Conservation (phyloP, 1,284 basidiomycete species). For the Apiotrichum mycotoxinovorans region DNA sequence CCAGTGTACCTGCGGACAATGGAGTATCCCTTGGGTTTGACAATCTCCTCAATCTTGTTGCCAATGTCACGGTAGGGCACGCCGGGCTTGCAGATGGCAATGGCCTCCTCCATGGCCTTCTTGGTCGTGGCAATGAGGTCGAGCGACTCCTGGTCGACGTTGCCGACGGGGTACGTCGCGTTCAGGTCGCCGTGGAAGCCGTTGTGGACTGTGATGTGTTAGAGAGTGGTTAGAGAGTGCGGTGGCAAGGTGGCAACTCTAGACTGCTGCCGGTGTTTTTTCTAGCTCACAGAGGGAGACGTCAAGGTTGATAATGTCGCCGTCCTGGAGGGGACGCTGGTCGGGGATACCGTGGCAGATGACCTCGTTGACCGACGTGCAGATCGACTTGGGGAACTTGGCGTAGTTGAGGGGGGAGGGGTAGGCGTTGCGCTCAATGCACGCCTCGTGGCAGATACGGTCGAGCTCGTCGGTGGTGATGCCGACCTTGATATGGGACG, state of each 20-base stretch:
- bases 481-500: constrained; percentile 77
- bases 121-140: constrained; percentile 78
- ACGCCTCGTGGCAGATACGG: constrained; percentile 89
- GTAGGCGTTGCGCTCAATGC: constrained; percentile 85
- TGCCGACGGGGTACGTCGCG: constrained; percentile 77
- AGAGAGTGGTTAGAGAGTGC: no score
- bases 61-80: constrained; percentile 64
- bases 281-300: constrained; percentile 53
- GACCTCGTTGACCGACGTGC: constrained; percentile 91
- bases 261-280: no score
- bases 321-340: constrained; percentile 75
- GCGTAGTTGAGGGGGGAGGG: constrained; percentile 93
- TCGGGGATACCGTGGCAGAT: constrained; percentile 98
- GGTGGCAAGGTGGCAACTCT: no score
- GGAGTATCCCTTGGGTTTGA: constrained; percentile 71
- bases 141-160: constrained; percentile 73
- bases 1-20: constrained; percentile 85
- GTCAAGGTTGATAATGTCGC: constrained; percentile 90
- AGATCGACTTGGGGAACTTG: constrained; percentile 90
- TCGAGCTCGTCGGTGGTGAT: constrained; percentile 95
- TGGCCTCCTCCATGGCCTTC: constrained; percentile 77
- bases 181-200: constrained; percentile 90
- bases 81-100: constrained; percentile 84
- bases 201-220: constrained; percentile 36
- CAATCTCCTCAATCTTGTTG: constrained; percentile 66